Percentiles rank a stretch among this genome's conserved stretches.
These are phyloP conservation scores for Kodamaea kakaduensis DNA, from an alignment of 805 yeast species.

Conservation along the genomic window DNA sequence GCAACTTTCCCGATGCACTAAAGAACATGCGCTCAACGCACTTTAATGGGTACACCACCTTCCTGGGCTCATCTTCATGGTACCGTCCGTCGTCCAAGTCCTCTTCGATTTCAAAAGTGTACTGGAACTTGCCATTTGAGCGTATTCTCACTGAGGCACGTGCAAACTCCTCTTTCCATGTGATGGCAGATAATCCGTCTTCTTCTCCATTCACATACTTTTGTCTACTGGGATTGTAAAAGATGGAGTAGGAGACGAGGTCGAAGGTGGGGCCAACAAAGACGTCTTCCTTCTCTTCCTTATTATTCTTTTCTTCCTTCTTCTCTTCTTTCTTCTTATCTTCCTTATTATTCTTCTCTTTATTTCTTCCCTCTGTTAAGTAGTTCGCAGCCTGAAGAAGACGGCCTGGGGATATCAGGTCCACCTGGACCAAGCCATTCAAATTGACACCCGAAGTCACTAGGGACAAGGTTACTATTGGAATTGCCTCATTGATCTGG, in stretches of 20 bases:
- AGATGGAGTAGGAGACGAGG: conserved; percentile 57
- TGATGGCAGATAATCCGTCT: conserved; percentile 37
- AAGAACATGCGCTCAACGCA: conserved; percentile 54
- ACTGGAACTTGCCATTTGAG: conserved; percentile 29
- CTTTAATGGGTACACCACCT: conserved; percentile 32
- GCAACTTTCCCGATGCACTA: conserved; percentile 63
- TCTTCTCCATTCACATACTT: conserved; percentile 26
- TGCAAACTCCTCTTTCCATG: conserved; percentile 74
- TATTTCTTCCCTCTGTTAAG: conserved; percentile 21
- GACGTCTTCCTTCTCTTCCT: neutral
- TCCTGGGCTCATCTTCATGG: conserved; percentile 51
- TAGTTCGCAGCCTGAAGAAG: conserved; percentile 58
- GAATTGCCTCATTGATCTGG: conserved; percentile 65
- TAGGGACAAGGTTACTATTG: conserved; percentile 60
- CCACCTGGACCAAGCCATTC: conserved; percentile 41
- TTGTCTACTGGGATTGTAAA: conserved; percentile 50
- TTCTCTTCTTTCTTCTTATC: neutral
- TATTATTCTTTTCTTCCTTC: conserved; percentile 20
- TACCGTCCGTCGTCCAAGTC: conserved; percentile 67
- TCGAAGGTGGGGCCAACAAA: conserved; percentile 58
- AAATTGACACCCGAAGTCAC: conserved; percentile 66
- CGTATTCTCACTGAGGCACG: conserved; percentile 44
- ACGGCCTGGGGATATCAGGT: conserved; percentile 58
- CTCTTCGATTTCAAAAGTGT: conserved; percentile 48
- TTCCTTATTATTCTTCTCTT: neutral